Conservation (phyloP, 2,329 filamentous ascomycete genomes). For the Orbilia blumenaviensis region DNA sequence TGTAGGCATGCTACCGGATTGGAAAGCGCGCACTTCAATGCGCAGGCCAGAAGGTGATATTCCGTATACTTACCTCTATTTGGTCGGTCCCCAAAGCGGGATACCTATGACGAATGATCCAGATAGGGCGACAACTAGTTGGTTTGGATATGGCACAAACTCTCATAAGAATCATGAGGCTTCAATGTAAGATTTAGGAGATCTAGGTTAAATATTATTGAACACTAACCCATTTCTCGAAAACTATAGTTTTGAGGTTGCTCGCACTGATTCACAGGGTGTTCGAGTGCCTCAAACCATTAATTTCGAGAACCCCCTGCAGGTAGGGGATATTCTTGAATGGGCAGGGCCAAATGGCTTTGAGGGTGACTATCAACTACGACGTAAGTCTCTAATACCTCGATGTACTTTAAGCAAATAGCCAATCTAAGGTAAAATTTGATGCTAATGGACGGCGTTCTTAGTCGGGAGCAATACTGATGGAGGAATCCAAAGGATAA, state of each 20-base stretch:
- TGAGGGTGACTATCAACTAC: conserved; percentile 32
- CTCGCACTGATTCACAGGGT: not conserved
- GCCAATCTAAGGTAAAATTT: not conserved
- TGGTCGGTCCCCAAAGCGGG: conserved; percentile 18
- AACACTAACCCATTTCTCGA: not conserved
- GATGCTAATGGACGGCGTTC: not conserved
- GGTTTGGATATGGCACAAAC: conserved; percentile 39
- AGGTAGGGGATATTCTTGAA: conserved; percentile 27
- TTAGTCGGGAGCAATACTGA: conserved; percentile 33
- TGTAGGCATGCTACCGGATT: conserved; percentile 26
- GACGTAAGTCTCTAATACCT: conserved; percentile 3
- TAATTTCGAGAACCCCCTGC: conserved; percentile 8
- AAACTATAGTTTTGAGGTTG: conserved; percentile 34
- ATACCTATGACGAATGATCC: conserved; percentile 41
- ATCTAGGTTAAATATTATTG: not conserved
- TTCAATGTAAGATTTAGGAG: conserved; percentile 22
- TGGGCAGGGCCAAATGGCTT: conserved; percentile 30
- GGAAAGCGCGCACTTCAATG: conserved; percentile 12
- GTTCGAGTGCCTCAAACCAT: conserved; percentile 12
- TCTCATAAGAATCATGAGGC: conserved; percentile 18
- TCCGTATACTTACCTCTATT: conserved; percentile 15
- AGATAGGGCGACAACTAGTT: not conserved
- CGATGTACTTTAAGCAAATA: not conserved
- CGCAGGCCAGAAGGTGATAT: not conserved
- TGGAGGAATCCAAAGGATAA: conserved; percentile 21